Percentiles rank a stretch among this genome's conserved stretches.
Conservation (phyloP, 2,329 filamentous ascomycete genomes). For the Diaporthe velutina region DNA sequence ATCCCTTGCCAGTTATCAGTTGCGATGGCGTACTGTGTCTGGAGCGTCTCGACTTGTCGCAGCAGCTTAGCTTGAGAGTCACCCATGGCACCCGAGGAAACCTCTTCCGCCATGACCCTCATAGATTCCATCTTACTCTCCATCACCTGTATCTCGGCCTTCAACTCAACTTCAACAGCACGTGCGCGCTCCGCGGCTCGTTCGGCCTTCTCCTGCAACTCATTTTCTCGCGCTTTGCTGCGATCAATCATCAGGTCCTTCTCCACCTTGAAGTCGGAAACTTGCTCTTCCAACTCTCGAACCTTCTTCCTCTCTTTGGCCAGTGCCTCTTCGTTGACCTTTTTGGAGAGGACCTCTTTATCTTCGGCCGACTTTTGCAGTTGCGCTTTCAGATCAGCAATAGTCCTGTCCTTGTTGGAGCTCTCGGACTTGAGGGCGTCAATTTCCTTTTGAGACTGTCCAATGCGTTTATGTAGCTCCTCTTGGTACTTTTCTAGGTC, state of each 20-base stretch:
- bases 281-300: constrained; percentile 67
- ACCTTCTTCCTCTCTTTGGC: constrained; percentile 71
- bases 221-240: constrained; percentile 75
- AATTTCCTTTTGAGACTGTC: constrained; percentile 68
- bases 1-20: constrained; percentile 99
- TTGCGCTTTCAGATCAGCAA: constrained; percentile 78
- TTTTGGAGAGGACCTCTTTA: constrained; percentile 75
- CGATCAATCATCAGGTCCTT: constrained; percentile 79
- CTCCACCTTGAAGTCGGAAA: constrained; percentile 80
- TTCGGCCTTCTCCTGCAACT: constrained; percentile 79
- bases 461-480: constrained; percentile 67
- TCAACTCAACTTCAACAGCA: constrained; percentile 80
- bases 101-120: constrained; percentile 88
- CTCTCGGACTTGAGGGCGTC: constrained; percentile 69
- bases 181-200: constrained; percentile 78
- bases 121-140: constrained; percentile 93
- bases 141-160: constrained; percentile 80
- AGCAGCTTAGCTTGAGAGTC: constrained; percentile 91
- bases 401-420: constrained; percentile 72
- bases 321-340: constrained; percentile 75
- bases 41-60: constrained; percentile 93
- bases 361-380: constrained; percentile 76
- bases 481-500: constrained; percentile 69
- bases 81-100: constrained; percentile 82
- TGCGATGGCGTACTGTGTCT: constrained; percentile 94